Conservation (phyloP, 176 grass and related monocot species). For the Dendrocalamus sinicus region DNA sequence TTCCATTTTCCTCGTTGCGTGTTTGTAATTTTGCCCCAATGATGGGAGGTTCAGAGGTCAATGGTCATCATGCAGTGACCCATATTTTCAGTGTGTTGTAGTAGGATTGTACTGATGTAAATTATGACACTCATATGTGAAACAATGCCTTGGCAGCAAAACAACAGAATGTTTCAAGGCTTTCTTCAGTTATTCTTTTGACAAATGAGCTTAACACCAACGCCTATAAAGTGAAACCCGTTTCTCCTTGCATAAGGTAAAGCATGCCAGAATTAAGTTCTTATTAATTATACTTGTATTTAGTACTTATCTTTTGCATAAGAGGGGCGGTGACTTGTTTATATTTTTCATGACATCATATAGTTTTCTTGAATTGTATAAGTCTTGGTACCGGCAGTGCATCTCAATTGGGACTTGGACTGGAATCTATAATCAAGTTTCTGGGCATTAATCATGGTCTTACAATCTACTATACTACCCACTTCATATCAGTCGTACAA, state of each 20-base stretch:
- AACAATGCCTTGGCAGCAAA: conserved; percentile 16
- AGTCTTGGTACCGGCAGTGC: background rate
- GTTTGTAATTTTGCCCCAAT: conserved; percentile 19
- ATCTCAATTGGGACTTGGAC: background rate
- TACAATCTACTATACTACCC: background rate
- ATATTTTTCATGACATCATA: background rate
- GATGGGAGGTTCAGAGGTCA: conserved; percentile 35
- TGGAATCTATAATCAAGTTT: background rate
- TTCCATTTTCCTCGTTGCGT: conserved; percentile 30
- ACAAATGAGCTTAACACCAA: background rate
- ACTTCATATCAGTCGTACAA: background rate
- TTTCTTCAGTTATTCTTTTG: conserved; percentile 12
- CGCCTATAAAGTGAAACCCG: background rate
- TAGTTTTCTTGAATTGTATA: background rate
- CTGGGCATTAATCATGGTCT: background rate
- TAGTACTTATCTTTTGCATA: background rate
- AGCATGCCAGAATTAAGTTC: background rate
- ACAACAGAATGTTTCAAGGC: background rate
- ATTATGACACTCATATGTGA: conserved; percentile 29
- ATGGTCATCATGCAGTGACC: conserved; percentile 2
- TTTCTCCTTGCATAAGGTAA: conserved; percentile 1
- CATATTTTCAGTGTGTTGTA: conserved; percentile 12
- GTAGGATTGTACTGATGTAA: conserved; percentile 41
- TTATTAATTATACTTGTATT: background rate
- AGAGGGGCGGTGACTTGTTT: background rate